Evolutionary conservation across 2,329 filamentous ascomycete species (phyloP).

Genomic region (Venturia asperata): DNA sequence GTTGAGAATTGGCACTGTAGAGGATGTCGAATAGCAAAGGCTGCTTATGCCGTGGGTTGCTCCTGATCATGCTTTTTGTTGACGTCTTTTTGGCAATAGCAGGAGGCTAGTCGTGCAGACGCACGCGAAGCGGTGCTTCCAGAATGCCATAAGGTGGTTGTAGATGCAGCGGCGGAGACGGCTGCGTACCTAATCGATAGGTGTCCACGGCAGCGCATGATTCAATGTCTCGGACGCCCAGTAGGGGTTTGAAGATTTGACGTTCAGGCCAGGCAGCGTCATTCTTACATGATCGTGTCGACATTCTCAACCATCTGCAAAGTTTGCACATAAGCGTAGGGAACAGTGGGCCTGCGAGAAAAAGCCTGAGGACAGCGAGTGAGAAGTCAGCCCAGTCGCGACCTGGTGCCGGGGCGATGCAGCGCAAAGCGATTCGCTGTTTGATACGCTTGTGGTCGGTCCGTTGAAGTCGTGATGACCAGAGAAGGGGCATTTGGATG

Average conservation of each 20-base stretch:
- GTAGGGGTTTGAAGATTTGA: neutral
- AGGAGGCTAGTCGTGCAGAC: neutral
- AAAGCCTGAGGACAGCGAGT: neutral
- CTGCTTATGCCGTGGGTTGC: neutral
- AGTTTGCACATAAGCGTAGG: conserved; percentile 13
- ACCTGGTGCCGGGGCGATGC: neutral
- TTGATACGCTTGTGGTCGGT: neutral
- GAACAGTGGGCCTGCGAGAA: neutral
- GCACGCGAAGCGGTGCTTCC: neutral
- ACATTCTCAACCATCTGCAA: neutral
- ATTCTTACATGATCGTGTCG: neutral
- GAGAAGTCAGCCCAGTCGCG: neutral
- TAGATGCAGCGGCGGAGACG: conserved; percentile 9
- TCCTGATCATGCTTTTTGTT: neutral
- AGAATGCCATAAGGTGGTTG: neutral
- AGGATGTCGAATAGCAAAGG: neutral
- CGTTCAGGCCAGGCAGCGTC: neutral
- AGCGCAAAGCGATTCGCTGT: neutral
- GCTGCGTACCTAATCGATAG: conserved; percentile 7
- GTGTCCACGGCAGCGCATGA: neutral
- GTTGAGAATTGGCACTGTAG: neutral
- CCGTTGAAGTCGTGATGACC: neutral
- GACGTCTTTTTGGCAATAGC: neutral
- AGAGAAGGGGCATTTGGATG: no score
- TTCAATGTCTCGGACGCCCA: neutral